phyloP scores from a whole-genome alignment of 1,284 basidiomycete genomes.

The Fomitopsis pinicola region DNA sequence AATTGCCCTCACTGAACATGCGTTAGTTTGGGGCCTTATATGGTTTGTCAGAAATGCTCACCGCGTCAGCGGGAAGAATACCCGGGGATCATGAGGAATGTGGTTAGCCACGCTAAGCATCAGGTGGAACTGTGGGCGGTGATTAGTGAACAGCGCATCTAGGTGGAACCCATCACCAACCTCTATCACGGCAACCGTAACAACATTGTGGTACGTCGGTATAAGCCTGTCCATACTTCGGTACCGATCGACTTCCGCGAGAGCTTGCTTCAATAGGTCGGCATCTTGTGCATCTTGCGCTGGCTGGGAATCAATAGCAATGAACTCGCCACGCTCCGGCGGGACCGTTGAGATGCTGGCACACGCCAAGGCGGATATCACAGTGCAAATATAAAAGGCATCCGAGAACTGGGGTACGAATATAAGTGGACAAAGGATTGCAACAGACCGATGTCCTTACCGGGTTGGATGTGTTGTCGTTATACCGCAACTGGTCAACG shows the following conservation, averaged over 20 bases:
- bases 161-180: conserved; percentile 37
- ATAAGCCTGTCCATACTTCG: conserved; percentile 94
- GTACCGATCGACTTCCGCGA: conserved; percentile 85
- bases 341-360: conserved; percentile 70
- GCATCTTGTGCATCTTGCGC: conserved; percentile 64
- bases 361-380: conserved; percentile 81
- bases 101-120: conserved; percentile 78
- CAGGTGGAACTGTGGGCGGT: conserved; percentile 65
- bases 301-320: conserved; percentile 59
- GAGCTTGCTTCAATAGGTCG: conserved; percentile 65
- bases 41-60: conserved; percentile 32
- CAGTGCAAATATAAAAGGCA: conserved; percentile 85
- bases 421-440: background rate
- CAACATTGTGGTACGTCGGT: conserved; percentile 91
- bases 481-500: conserved; percentile 87
- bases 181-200: conserved; percentile 88
- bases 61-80: conserved; percentile 90
- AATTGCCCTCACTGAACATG: conserved; percentile 80
- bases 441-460: conserved; percentile 42
- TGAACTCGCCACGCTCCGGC: conserved; percentile 74
- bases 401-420: conserved; percentile 70
- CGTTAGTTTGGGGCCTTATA: conserved; percentile 6
- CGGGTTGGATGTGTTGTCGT: conserved; percentile 91
- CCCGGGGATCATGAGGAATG: conserved; percentile 74
- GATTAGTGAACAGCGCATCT: background rate